phyloP scores from a whole-genome alignment of 768 basidiomycete species.

The Boletus speciosus region DNA sequence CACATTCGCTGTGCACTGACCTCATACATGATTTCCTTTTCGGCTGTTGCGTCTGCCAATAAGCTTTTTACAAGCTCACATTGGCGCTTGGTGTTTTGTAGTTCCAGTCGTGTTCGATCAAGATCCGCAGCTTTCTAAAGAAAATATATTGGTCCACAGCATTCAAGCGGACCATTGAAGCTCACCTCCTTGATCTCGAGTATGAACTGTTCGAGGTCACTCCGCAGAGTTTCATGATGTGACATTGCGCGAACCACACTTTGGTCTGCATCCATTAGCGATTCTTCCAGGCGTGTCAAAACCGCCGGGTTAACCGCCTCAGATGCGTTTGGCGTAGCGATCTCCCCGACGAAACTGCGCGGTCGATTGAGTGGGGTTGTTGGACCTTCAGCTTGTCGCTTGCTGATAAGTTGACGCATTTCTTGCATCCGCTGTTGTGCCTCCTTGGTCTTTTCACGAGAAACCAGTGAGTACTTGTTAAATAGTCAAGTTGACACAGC shows the following conservation, averaged over 20 bases:
- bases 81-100: slow-evolving; percentile 68
- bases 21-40: slow-evolving; percentile 94
- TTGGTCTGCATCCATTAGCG: slow-evolving; percentile 56
- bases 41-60: slow-evolving; percentile 70
- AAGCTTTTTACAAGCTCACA: slow-evolving; percentile 78
- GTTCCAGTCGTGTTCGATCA: slow-evolving; percentile 57
- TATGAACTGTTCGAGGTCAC: slow-evolving; percentile 46
- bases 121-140: slow-evolving; percentile 61
- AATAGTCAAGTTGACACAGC: slow-evolving; percentile 2
- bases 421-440: slow-evolving; percentile 80
- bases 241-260: slow-evolving; percentile 49
- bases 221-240: slow-evolving; percentile 54
- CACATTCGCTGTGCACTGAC: slow-evolving; percentile 40
- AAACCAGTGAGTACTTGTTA: slow-evolving; percentile 3
- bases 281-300: slow-evolving; percentile 41
- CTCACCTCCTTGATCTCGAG: slow-evolving; percentile 58
- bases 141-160: neutral
- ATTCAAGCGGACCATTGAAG: neutral
- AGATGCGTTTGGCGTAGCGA: slow-evolving; percentile 9
- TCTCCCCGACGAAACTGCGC: slow-evolving; percentile 33
- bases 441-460: slow-evolving; percentile 59
- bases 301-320: slow-evolving; percentile 13
- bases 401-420: slow-evolving; percentile 71
- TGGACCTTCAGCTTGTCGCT: slow-evolving; percentile 48
- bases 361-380: slow-evolving; percentile 46